Percentiles rank a stretch among this genome's conserved stretches.
Evolutionary conservation across 2,329 filamentous ascomycete genomes (phyloP).

Genomic region (Pseudocercospora fuligena): DNA sequence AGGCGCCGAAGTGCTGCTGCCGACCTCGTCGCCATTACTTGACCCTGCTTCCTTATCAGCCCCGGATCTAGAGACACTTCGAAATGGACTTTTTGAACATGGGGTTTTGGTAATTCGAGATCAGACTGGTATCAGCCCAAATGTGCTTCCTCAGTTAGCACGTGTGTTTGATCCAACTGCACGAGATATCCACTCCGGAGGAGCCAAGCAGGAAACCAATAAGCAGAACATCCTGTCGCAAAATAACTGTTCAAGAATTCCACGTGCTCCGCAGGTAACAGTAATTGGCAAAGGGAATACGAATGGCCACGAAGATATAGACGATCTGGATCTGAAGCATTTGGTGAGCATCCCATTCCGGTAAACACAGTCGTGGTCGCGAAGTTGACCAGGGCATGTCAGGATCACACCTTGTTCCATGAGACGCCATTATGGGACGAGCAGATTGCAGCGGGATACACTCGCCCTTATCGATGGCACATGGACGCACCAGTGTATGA

Average conservation of each 20-base stretch:
- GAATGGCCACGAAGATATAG: constrained; percentile 26
- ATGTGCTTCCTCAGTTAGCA: constrained; percentile 24
- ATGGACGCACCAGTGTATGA: constrained; percentile 40
- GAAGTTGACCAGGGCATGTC: not conserved
- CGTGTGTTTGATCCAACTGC: constrained; percentile 29
- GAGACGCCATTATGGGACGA: constrained; percentile 29
- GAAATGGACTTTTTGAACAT: constrained; percentile 28
- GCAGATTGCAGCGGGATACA: constrained; percentile 26
- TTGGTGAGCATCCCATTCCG: not conserved
- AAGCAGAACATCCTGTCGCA: constrained; percentile 16
- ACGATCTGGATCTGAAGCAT: constrained; percentile 30
- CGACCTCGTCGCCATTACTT: constrained; percentile 13
- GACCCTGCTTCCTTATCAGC: constrained; percentile 17
- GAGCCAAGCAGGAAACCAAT: constrained; percentile 28
- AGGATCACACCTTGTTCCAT: constrained; percentile 40
- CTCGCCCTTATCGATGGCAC: constrained; percentile 40
- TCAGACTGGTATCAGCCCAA: constrained; percentile 26
- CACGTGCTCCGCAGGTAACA: constrained; percentile 29
- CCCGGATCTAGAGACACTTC: constrained; percentile 23
- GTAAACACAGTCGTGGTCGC: not conserved
- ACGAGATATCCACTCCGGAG: constrained; percentile 30
- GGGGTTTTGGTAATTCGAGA: constrained; percentile 29
- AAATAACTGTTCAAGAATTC: constrained; percentile 20
- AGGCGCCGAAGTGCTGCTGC: constrained; percentile 26
- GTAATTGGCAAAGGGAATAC: constrained; percentile 30